A percentile compares a stretch with the other conserved stretches of the same genome.
Evolutionary conservation across 306 rosid species (phyloP).

Genomic region (Castanopsis chinensis): DNA sequence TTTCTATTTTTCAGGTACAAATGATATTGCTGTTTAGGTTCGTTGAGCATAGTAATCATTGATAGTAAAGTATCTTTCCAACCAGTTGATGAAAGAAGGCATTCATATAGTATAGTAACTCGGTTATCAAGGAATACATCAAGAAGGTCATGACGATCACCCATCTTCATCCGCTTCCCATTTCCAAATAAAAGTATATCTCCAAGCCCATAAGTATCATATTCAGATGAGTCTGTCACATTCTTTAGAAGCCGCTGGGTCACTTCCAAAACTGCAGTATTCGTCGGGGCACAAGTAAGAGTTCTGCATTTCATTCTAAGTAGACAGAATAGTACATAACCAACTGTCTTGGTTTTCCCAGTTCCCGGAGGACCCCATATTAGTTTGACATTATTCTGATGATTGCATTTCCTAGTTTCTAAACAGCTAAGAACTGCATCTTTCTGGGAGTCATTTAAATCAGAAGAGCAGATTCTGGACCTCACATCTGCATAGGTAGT

Average conservation of each 20-base stretch:
- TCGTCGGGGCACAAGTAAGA: conserved; percentile 65
- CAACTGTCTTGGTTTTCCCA: conserved; percentile 64
- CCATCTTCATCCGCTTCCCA: conserved; percentile 14
- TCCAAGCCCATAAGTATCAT: conserved; percentile 26
- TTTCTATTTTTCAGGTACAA: conserved; percentile 9
- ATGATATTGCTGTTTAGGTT: conserved; percentile 24
- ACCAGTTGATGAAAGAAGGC: not conserved
- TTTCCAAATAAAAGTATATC: conserved; percentile 35
- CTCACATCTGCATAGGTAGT: not conserved
- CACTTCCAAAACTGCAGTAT: conserved; percentile 47
- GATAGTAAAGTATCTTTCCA: conserved; percentile 11
- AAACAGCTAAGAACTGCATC: conserved; percentile 42
- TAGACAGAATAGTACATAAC: conserved; percentile 28
- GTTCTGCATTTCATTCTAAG: conserved; percentile 40
- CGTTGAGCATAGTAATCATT: conserved; percentile 19
- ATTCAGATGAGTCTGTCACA: not conserved
- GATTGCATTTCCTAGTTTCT: conserved; percentile 22
- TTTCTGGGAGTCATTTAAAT: conserved; percentile 49
- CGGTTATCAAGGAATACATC: conserved; percentile 21
- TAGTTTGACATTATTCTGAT: conserved; percentile 31
- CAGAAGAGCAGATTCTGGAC: conserved; percentile 11
- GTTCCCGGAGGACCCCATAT: conserved; percentile 80
- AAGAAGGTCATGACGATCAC: not conserved
- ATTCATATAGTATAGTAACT: not conserved
- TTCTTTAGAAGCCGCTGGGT: conserved; percentile 23